phyloP scores from a whole-genome alignment of 139 green algal species.

The Dunaliella sp. region DNA sequence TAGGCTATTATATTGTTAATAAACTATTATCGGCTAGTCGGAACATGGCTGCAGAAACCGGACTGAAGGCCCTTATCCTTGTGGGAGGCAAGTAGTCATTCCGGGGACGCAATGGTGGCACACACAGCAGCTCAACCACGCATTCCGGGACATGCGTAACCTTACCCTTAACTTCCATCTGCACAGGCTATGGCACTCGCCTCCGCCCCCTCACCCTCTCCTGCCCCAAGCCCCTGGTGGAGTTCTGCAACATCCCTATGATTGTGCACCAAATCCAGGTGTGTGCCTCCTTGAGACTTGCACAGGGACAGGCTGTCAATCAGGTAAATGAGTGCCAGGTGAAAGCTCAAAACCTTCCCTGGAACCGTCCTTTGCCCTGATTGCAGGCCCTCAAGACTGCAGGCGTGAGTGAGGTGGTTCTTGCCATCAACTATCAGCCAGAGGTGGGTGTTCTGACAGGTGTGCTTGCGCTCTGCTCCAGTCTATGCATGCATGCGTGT shows the following conservation, averaged over 20 bases:
- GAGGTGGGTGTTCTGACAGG: conserved; percentile 60
- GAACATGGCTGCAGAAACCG: too few species aligned
- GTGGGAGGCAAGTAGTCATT: background rate
- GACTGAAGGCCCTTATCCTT: conserved; percentile 16
- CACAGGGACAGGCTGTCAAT: too few species aligned
- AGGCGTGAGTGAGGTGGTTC: conserved; percentile 89
- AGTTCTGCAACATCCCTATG: conserved; percentile 99
- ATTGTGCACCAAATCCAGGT: conserved; percentile 97
- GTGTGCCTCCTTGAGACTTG: background rate
- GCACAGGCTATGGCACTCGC: conserved; percentile 19
- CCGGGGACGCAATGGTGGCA: background rate
- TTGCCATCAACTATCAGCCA: conserved; percentile 96
- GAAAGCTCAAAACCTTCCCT: background rate
- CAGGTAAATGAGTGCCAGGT: conserved; percentile 1
- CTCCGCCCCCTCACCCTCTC: conserved; percentile 55
- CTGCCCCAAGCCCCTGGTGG: conserved; percentile 93
- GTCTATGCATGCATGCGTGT: background rate
- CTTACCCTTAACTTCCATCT: background rate
- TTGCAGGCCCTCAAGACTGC: conserved; percentile 85
- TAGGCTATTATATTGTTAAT: too few species aligned
- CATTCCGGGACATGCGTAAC: background rate
- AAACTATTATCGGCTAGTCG: too few species aligned
- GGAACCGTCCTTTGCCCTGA: background rate
- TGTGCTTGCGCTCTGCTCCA: background rate
- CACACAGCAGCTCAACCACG: background rate